Evolutionary conservation across 495 filamentous ascomycete genomes (phyloP).

Genomic region (Podospora comata): DNA sequence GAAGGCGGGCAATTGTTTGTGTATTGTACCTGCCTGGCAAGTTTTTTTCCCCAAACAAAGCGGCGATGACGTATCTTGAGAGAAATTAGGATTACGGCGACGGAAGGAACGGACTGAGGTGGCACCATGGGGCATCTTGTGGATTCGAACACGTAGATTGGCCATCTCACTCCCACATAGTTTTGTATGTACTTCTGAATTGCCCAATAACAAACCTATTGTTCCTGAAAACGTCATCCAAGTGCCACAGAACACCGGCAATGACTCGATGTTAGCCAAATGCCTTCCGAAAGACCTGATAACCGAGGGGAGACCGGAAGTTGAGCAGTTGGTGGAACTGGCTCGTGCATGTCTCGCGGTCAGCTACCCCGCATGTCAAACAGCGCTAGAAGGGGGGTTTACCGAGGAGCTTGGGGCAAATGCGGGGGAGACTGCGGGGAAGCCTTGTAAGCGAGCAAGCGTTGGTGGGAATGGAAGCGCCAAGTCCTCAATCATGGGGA

Average conservation of each 20-base stretch:
- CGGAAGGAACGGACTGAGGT: not conserved
- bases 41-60: not conserved
- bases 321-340: not conserved
- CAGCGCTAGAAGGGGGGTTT: not conserved
- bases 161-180: no score
- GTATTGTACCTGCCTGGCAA: not conserved
- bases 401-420: not conserved
- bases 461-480: not conserved
- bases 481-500: not conserved
- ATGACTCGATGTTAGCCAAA: not conserved
- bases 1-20: not conserved
- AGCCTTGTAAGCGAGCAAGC: not conserved
- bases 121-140: no score
- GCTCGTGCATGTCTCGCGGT: not conserved
- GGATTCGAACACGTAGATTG: no score
- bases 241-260: not conserved
- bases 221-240: not conserved
- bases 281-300: not conserved
- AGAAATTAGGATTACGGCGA: not conserved
- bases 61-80: not conserved
- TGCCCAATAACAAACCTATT: not conserved
- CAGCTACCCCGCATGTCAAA: not conserved
- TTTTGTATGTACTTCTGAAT: not conserved
- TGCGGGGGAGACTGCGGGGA: not conserved
- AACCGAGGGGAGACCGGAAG: not conserved